Evolutionary conservation across 306 rosid species (phyloP).

Genomic region (Comarum palustre): DNA sequence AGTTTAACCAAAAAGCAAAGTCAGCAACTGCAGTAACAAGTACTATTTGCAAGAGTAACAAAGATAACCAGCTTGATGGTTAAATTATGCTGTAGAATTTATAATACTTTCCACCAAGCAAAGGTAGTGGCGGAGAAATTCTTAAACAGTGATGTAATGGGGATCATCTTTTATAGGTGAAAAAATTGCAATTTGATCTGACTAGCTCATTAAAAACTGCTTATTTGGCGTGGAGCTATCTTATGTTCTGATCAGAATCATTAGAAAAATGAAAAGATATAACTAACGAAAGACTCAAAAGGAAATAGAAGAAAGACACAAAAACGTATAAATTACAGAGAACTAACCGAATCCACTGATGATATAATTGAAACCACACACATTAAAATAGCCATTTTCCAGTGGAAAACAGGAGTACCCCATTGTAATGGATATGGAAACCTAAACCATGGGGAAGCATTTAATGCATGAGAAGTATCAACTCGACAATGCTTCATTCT

Average conservation of each 20-base stretch:
- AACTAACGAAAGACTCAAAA: neutral
- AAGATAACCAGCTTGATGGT: slow-evolving; percentile 8
- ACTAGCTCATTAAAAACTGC: neutral
- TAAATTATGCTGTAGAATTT: neutral
- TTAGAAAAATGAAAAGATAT: neutral
- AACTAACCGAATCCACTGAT: slow-evolving; percentile 96
- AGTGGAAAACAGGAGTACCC: slow-evolving; percentile 96
- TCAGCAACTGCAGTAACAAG: slow-evolving; percentile 23
- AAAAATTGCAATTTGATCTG: neutral
- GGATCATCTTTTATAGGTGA: neutral
- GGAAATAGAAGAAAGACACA: neutral
- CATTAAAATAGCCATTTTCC: slow-evolving; percentile 96
- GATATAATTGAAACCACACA: slow-evolving; percentile 87
- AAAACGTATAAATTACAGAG: slow-evolving; percentile 21
- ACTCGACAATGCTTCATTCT: slow-evolving; percentile 94
- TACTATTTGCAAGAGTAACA: slow-evolving; percentile 21
- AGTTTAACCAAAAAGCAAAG: slow-evolving; percentile 36
- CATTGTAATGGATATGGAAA: slow-evolving; percentile 98
- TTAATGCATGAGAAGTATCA: slow-evolving; percentile 78
- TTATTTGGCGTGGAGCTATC: neutral
- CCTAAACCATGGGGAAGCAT: slow-evolving; percentile 91
- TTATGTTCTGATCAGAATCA: neutral
- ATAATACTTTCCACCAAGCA: neutral
- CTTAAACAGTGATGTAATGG: neutral
- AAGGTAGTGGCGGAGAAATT: neutral